These are phyloP conservation scores for Coniella vitis DNA, from an alignment of 2,329 filamentous ascomycete genomes.

Conservation along the genomic window DNA sequence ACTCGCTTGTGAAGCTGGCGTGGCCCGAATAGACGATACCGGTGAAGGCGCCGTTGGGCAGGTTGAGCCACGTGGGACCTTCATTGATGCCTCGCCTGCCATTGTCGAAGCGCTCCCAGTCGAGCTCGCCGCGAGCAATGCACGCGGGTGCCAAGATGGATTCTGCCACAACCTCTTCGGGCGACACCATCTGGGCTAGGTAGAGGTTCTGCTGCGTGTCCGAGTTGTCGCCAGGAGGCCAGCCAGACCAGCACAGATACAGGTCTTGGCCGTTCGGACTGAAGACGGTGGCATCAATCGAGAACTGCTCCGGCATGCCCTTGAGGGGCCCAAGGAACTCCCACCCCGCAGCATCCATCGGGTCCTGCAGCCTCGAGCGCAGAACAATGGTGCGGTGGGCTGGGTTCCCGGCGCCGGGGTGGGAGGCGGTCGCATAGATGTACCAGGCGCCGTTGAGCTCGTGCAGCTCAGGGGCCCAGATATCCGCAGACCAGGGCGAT, in stretches of 20 bases:
- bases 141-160: conserved; percentile 13
- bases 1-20: conserved; percentile 20
- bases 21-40: conserved; percentile 20
- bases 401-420: conserved; percentile 9
- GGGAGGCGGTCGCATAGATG: conserved; percentile 11
- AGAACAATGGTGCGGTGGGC: conserved; percentile 14
- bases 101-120: conserved; percentile 18
- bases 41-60: conserved; percentile 16
- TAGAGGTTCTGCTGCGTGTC: conserved; percentile 20
- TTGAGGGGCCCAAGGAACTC: conserved; percentile 18
- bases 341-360: conserved; percentile 16
- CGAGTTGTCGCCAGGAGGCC: conserved; percentile 17
- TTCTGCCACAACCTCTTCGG: conserved; percentile 16
- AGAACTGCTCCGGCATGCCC: conserved; percentile 19
- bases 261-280: conserved; percentile 10
- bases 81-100: conserved; percentile 19
- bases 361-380: conserved; percentile 6
- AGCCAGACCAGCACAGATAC: conserved; percentile 20
- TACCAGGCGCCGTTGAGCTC: conserved; percentile 12
- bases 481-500: conserved; percentile 7
- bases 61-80: conserved; percentile 18
- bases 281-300: conserved; percentile 19
- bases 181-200: conserved; percentile 16
- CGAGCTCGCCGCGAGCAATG: conserved; percentile 14
- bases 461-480: conserved; percentile 47